A percentile compares a stretch with the other conserved stretches of the same genome.
Conservation (phyloP, 2,329 filamentous ascomycete species). For the Teratosphaeria nubilosa region DNA sequence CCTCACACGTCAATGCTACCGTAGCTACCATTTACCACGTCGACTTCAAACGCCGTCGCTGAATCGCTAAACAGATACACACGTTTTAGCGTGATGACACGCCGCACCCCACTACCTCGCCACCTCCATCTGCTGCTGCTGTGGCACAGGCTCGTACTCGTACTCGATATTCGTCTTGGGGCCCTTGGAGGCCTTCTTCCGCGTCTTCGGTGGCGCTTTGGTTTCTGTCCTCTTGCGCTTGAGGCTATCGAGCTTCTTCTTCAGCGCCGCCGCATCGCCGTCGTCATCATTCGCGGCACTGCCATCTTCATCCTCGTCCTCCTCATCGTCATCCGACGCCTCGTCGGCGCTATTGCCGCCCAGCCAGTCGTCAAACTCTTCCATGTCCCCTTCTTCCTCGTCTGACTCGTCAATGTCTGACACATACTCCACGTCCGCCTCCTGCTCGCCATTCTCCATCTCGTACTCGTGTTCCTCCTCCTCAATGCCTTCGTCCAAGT, state of each 20-base stretch:
- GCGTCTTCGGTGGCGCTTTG: constrained; percentile 41
- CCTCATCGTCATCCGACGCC: constrained; percentile 50
- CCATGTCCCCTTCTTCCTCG: constrained; percentile 64
- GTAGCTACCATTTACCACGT: background rate
- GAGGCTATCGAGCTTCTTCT: constrained; percentile 43
- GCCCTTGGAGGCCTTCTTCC: constrained; percentile 49
- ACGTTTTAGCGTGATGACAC: background rate
- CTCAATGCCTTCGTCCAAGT: constrained; percentile 77
- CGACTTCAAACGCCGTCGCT: background rate
- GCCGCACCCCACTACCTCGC: constrained; percentile 11
- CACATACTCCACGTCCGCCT: constrained; percentile 79
- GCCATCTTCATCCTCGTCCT: constrained; percentile 43
- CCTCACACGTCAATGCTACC: background rate
- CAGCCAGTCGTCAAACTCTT: constrained; percentile 93
- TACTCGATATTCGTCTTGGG: constrained; percentile 66
- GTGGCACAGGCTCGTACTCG: constrained; percentile 56
- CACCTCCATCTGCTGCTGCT: constrained; percentile 33
- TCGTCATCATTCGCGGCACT: constrained; percentile 38
- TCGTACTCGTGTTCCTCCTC: constrained; percentile 57
- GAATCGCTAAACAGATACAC: background rate
- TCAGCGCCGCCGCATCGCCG: constrained; percentile 47
- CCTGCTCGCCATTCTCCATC: constrained; percentile 38
- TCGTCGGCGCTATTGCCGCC: constrained; percentile 54
- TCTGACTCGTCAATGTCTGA: constrained; percentile 69
- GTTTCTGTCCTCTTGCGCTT: constrained; percentile 47